Evolutionary conservation across 352 stramenopile species (phyloP).

Genomic region (Aphanomyces stellatus): DNA sequence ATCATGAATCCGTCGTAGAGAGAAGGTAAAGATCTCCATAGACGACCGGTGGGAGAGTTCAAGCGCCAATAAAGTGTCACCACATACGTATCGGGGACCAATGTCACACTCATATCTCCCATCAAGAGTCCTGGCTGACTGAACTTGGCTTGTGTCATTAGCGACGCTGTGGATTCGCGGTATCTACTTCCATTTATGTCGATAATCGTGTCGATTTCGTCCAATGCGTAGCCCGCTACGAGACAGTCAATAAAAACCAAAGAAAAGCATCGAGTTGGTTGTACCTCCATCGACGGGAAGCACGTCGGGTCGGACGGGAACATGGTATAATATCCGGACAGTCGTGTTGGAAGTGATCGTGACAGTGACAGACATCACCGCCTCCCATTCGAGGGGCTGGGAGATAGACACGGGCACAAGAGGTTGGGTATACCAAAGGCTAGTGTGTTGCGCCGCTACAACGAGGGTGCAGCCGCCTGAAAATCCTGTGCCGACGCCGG

Average conservation of each 20-base stretch:
- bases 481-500: constrained; percentile 2
- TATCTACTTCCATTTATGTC: not conserved
- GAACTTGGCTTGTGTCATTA: constrained; percentile 2
- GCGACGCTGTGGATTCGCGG: not conserved
- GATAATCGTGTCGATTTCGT: constrained; percentile 2
- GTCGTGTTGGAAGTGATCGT: not conserved
- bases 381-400: not conserved
- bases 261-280: not conserved
- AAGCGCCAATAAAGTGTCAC: constrained; percentile 6
- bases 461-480: constrained; percentile 14
- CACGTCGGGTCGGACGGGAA: not conserved
- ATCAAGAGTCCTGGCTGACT: not conserved
- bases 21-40: constrained; percentile 3
- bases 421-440: constrained; percentile 4
- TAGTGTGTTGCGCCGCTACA: constrained; percentile 3
- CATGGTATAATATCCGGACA: constrained; percentile 6
- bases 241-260: not conserved
- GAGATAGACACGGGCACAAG: not conserved
- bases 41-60: not conserved
- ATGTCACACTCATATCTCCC: not conserved
- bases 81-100: not conserved
- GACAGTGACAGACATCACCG: not conserved
- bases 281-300: not conserved
- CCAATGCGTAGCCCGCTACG: not conserved
- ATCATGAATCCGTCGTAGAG: constrained; percentile 13